Base-by-base conservation (phyloP, 139 green algal genomes). In the Limnomonas spitsbergensis region DNA sequence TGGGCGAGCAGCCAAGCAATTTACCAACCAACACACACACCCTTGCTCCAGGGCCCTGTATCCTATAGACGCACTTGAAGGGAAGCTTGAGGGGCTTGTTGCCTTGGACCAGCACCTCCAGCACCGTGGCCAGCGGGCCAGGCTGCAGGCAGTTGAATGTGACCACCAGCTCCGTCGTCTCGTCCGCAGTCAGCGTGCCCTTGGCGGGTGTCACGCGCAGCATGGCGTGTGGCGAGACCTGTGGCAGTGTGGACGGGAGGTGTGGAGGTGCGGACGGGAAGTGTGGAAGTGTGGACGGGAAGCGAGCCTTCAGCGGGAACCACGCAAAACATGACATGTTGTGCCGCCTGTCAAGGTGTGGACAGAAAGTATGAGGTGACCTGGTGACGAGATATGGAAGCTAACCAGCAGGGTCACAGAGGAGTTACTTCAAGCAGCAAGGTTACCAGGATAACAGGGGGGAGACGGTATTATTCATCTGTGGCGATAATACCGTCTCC, bases 151-250 rank as follows among this genome's bases (percentile, higher is more conserved):
- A 80, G 1, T 47, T 76, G 68, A 89, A 76, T 38, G 78, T 77
- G 6, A 94, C 69, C 80, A 91, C 85, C 32, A 94, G 66, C 36
- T 92, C 88, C 67, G 86, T 67, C 1, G 40, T 76, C 38, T 84
- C 83, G 0, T 89, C 86, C 6, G 86, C 71, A 1, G 78, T 26
- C 4, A 91, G 80, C 3, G 79, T 76, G 9, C 81, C 89, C 4
- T 68, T 73, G 29, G 53, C 29, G 6, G 85, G 89, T 14, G 79
- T 82, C 14, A 87, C 74, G 32, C 26, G 37, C 40, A 91, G 76
- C 68, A 79, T 0, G 73, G 53, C 35, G 66, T 76, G 53, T 73
- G 75, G 47, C 71, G 82, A 20, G 20, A 61, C 20, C 47, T 61
- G 47, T n/a, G n/a, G 66, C 79, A 80, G 73, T 14, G 9, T 56